phyloP scores from a whole-genome alignment of 371 early-diverging fungal species.

The Lichtheimia ornata region DNA sequence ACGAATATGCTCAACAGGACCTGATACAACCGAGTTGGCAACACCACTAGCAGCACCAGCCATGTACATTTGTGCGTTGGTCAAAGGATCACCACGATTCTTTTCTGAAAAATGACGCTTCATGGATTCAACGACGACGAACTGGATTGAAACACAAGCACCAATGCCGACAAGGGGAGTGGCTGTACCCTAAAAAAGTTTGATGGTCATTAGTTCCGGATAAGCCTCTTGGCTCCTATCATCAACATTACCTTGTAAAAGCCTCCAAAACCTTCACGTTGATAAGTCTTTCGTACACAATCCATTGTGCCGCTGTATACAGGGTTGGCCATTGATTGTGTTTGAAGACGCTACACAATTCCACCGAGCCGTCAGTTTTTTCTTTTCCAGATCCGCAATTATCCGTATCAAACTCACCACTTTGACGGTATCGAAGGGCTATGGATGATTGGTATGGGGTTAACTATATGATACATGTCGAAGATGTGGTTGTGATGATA shows the following conservation, averaged over 20 bases:
- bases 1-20: constrained; percentile 85
- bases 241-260: constrained; percentile 68
- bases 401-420: constrained; percentile 54
- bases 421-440: constrained; percentile 87
- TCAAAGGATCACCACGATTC: constrained; percentile 38
- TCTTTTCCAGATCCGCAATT: background rate
- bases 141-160: constrained; percentile 83
- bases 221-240: background rate
- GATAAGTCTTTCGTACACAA: constrained; percentile 71
- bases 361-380: constrained; percentile 4
- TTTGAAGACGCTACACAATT: constrained; percentile 74
- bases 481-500: background rate
- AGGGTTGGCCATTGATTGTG: constrained; percentile 71
- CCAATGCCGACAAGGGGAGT: constrained; percentile 82
- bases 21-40: constrained; percentile 81
- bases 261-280: constrained; percentile 72
- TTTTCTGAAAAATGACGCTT: constrained; percentile 68
- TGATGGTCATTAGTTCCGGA: constrained; percentile 1
- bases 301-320: constrained; percentile 74
- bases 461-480: no score
- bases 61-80: constrained; percentile 69
- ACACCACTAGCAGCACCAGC: constrained; percentile 83
- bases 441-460: constrained; percentile 4
- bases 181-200: constrained; percentile 59
- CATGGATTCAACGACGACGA: constrained; percentile 72